Percentiles rank a stretch among this genome's conserved stretches.
These are phyloP conservation scores for Sclerotinia borealis DNA, from an alignment of 2,329 filamentous ascomycete genomes.

Conservation along the genomic window DNA sequence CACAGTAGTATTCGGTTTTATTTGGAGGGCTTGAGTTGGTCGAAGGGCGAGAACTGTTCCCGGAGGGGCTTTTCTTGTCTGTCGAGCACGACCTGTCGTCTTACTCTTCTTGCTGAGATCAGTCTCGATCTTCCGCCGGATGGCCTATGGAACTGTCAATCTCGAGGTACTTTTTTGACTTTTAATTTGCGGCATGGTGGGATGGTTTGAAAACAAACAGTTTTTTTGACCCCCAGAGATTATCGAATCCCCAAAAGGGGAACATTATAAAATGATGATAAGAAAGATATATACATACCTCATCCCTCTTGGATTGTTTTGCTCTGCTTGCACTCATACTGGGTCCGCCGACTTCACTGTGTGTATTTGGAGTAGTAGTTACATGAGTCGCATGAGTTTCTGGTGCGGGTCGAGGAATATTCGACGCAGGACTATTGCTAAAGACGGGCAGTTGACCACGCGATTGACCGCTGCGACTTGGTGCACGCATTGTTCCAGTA, in stretches of 20 bases:
- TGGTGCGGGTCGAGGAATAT: slow-evolving; percentile 66
- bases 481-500: slow-evolving; percentile 57
- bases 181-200: slow-evolving; percentile 13
- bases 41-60: slow-evolving; percentile 94
- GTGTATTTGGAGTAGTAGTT: slow-evolving; percentile 34
- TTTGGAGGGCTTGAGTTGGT: slow-evolving; percentile 92
- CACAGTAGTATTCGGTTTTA: slow-evolving; percentile 90
- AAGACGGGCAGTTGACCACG: slow-evolving; percentile 53
- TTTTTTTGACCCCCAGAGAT: background rate
- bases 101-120: slow-evolving; percentile 98
- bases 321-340: slow-evolving; percentile 88
- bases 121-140: slow-evolving; percentile 92
- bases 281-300: slow-evolving; percentile 55
- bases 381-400: slow-evolving; percentile 45
- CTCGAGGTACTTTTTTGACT: slow-evolving; percentile 6
- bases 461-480: slow-evolving; percentile 50
- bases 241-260: background rate
- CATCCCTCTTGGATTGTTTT: slow-evolving; percentile 96
- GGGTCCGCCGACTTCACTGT: slow-evolving; percentile 50
- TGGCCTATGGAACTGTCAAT: slow-evolving; percentile 57
- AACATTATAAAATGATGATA: background rate
- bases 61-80: slow-evolving; percentile 87
- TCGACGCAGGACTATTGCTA: slow-evolving; percentile 57
- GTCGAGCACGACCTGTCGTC: slow-evolving; percentile 68
- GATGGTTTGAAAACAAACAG: background rate